phyloP scores from a whole-genome alignment of 176 grass and related monocot genomes.

The Phoenix roebelenii region DNA sequence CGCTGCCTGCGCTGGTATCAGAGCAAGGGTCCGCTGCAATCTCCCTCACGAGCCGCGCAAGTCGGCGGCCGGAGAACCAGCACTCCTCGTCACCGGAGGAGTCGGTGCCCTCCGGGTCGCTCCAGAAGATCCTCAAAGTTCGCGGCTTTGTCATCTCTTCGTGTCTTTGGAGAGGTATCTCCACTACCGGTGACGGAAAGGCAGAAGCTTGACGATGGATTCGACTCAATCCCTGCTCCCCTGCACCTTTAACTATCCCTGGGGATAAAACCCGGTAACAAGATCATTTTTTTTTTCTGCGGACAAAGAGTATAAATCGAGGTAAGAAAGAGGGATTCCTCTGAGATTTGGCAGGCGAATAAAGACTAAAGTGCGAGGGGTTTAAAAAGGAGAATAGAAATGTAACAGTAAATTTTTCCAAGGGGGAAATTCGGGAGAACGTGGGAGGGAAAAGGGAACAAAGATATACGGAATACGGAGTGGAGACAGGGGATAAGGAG shows the following conservation, averaged over 20 bases:
- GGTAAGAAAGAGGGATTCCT: constrained; percentile 15
- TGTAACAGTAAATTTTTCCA: neutral
- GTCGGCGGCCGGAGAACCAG: constrained; percentile 16
- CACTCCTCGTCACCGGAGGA: constrained; percentile 43
- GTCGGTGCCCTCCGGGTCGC: constrained; percentile 83
- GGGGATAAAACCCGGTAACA: neutral
- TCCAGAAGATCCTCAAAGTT: constrained; percentile 72
- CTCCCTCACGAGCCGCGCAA: constrained; percentile 26
- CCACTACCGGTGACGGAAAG: constrained; percentile 37
- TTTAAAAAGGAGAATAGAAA: neutral
- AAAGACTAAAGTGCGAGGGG: constrained; percentile 1
- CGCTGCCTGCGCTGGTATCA: neutral
- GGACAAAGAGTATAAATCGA: neutral
- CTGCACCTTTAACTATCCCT: neutral
- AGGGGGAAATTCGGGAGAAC: too few relatives aligned
- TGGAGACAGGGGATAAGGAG: too few relatives aligned
- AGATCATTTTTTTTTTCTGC: neutral
- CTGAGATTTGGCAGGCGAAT: constrained; percentile 19
- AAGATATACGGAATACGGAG: too few relatives aligned
- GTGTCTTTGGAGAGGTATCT: constrained; percentile 17
- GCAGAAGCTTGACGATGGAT: constrained; percentile 14
- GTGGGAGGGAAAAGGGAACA: too few relatives aligned
- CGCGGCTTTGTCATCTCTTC: constrained; percentile 1
- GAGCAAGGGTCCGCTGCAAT: constrained; percentile 2
- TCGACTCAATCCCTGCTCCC: neutral